These are phyloP conservation scores for Yamadazyma trypodendri DNA, from an alignment of 1,139 yeast species.

Conservation along the genomic window DNA sequence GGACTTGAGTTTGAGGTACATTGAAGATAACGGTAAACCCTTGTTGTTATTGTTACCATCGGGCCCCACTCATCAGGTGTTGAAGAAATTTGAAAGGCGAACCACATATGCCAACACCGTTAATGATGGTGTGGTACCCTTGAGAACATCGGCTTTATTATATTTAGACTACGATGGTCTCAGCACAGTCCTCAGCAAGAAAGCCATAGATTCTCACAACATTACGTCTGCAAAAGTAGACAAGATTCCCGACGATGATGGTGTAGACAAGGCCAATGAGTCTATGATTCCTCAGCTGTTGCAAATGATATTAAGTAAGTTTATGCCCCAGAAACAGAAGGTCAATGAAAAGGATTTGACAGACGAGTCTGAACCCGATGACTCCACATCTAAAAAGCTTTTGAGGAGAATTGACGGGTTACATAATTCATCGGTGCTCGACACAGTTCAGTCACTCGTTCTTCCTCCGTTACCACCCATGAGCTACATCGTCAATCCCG, in stretches of 20 bases:
- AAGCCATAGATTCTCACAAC: slow-evolving; percentile 12
- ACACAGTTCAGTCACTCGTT: slow-evolving; percentile 75
- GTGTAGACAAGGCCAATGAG: slow-evolving; percentile 15
- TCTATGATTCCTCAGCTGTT: slow-evolving; percentile 35
- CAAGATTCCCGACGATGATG: slow-evolving; percentile 20
- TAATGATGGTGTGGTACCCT: slow-evolving; percentile 93
- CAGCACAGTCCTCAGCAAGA: slow-evolving; percentile 39
- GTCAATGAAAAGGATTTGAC: slow-evolving; percentile 15
- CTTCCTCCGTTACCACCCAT: slow-evolving; percentile 85
- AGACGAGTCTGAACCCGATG: slow-evolving; percentile 6
- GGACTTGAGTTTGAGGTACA: slow-evolving; percentile 66
- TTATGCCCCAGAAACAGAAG: slow-evolving; percentile 45
- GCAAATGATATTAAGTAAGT: slow-evolving; percentile 45
- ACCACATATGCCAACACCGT: slow-evolving; percentile 76
- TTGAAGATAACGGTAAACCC: slow-evolving; percentile 51
- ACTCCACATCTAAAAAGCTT: slow-evolving; percentile 9
- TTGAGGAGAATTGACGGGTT: slow-evolving; percentile 23
- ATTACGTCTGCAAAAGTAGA: slow-evolving; percentile 12
- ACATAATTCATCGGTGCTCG: slow-evolving; percentile 77
- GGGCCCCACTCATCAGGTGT: slow-evolving; percentile 71
- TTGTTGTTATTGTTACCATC: slow-evolving; percentile 72
- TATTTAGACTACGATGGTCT: slow-evolving; percentile 58
- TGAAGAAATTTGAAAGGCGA: slow-evolving; percentile 63
- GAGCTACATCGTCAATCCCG: slow-evolving; percentile 66
- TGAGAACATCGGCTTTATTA: slow-evolving; percentile 79